Percentiles rank a stretch among this genome's conserved stretches.
Conservation (phyloP, 257 asterid species). For the Solanum pennellii region DNA sequence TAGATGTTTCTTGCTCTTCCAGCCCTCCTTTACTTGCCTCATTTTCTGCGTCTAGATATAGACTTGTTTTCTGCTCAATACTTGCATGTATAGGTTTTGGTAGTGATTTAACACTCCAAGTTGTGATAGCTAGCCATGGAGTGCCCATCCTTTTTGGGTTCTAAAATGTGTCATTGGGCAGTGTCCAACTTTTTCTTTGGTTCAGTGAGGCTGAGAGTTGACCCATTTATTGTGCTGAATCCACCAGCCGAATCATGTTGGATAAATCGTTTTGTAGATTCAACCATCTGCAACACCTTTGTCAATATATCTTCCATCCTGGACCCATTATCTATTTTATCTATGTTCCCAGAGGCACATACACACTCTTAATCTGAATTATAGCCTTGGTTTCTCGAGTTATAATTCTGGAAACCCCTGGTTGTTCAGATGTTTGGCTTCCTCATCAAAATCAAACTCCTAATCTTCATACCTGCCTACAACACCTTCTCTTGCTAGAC, state of each 20-base stretch:
- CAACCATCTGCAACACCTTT: background rate
- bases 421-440: background rate
- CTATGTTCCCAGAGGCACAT: background rate
- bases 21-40: background rate
- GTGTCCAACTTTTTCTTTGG: background rate
- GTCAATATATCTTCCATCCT: background rate
- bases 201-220: background rate
- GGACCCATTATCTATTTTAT: background rate
- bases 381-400: background rate
- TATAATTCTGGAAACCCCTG: background rate
- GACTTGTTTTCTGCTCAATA: background rate
- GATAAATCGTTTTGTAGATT: background rate
- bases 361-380: background rate
- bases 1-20: background rate
- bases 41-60: no score
- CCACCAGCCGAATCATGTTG: background rate
- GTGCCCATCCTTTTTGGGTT: background rate
- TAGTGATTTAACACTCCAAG: background rate
- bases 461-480: no score
- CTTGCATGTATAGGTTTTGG: background rate
- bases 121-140: background rate
- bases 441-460: background rate
- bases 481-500: no score
- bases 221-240: background rate
- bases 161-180: background rate